Evolutionary conservation across 129 eudicot genomes (phyloP), one percentile per base, ranked within the genome.

Genomic region (Tanacetum coccineum): DNA sequence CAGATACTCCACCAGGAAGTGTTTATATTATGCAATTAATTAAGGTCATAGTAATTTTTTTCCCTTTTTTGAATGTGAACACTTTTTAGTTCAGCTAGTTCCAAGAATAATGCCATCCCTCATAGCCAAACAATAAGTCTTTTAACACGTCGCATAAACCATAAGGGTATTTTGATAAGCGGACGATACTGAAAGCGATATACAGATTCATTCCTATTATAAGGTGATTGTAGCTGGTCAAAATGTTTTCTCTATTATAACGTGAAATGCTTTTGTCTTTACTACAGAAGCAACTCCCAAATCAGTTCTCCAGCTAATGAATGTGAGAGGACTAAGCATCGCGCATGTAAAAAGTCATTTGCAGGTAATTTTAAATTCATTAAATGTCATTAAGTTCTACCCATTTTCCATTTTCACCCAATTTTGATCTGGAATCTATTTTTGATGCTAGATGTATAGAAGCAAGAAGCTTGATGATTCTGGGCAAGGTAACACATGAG

Each of bases 261-360:
- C 58, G 15, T 72, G 58, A 22, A 48, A 26, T 42, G 66, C 55
- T 11, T n/a, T n/a, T 78, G 58, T 55, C 25, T 53, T 66, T 66
- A 56, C 15, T 70, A n/a, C 84, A 89, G 96, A 87, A 80, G 94
- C 96, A 49, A 89, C 96, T 26, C 96, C 96, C 0, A 89, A 89
- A 62, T 84, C 87, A 13, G 90, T 86, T 57, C 90, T 86, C 74
- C 96, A 89, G 67, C 60, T 83, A 72, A 89, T 89, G 96, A 89
- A 89, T 73, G 94, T 86, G 22, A 86, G 90, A 81, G 96, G 96
- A 55, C 86, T 89, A 59, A 81, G 92, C 77, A 89, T 89, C 46
- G 84, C 96, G 54, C 96, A 89, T 75, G 96, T 89, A 25, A 89
- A 89, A 81, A 89, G 96, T 80, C 96, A 89, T 80, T 79, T 89